Conservation (phyloP, 768 basidiomycete genomes). For the Naganishia randhawae region DNA sequence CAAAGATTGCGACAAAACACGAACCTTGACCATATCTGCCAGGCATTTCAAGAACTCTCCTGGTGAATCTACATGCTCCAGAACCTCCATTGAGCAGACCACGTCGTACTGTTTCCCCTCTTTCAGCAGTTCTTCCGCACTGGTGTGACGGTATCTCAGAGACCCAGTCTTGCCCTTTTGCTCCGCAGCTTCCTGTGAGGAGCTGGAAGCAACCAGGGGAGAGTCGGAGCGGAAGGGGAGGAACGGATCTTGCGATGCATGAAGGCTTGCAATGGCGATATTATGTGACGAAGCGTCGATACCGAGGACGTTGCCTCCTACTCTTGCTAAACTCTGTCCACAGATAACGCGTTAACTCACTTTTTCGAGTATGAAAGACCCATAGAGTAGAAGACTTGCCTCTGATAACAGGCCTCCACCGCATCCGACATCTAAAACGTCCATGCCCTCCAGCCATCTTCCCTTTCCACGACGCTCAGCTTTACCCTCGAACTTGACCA, state of each 20-base stretch:
- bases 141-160: slow-evolving; percentile 66
- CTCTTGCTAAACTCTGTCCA: slow-evolving; percentile 71
- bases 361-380: not conserved
- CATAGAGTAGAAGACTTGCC: slow-evolving; percentile 53
- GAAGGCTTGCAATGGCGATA: slow-evolving; percentile 74
- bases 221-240: slow-evolving; percentile 49
- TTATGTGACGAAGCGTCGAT: slow-evolving; percentile 88
- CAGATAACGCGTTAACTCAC: not conserved
- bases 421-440: slow-evolving; percentile 86
- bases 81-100: slow-evolving; percentile 94
- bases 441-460: slow-evolving; percentile 60
- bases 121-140: slow-evolving; percentile 68
- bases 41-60: slow-evolving; percentile 74
- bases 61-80: slow-evolving; percentile 96
- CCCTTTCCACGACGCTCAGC: slow-evolving; percentile 33
- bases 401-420: slow-evolving; percentile 92
- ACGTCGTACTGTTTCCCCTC: slow-evolving; percentile 72
- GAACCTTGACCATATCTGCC: slow-evolving; percentile 79
- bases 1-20: not conserved
- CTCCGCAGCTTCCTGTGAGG: slow-evolving; percentile 22
- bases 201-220: slow-evolving; percentile 37
- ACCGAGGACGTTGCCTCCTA: slow-evolving; percentile 83
- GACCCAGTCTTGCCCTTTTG: slow-evolving; percentile 27
- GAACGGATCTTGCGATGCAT: slow-evolving; percentile 71
- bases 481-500: slow-evolving; percentile 25